Evolutionary conservation across 306 rosid species (phyloP), one percentile per base, ranked within the genome.

Genomic region (Phaseolus lunatus): DNA sequence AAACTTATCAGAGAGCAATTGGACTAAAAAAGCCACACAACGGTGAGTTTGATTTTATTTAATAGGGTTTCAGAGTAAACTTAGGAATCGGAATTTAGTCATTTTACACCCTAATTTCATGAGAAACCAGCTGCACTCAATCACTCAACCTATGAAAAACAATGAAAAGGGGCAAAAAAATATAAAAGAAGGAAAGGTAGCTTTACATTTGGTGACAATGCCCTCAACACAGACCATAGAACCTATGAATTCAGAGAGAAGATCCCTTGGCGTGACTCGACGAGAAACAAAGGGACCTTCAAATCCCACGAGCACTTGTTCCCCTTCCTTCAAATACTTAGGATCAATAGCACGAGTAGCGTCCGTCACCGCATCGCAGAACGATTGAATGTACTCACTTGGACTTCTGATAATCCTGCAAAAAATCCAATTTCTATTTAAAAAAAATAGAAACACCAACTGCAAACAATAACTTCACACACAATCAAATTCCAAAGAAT

Each of bases 191-290:
- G 31, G 45, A 7, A 31, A 15, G 4, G 20, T 18, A 49, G 13
- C 12, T 37, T 31, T 95, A 95, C 99, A 95, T 88, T 95, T 95
- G 75, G 97, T 95, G 81, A 95, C 84, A 62, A 95, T 95, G 69
- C 97, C 99, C 71, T 93, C 97, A 9, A 95, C 94, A 33, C 97
- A 95, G 73, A 95, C 99, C 99, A 95, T 86, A 65, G 97, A 89
- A 50, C 99, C 97, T 47, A 95, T 95, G 85, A 90, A 95, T 59
- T 87, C 88, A 69, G 99, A 89, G 3, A 95, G 91, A 65, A 95
- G 91, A 0, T 92, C 99, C 69, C 99, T 86, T 0, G 99, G 99
- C 4, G 97, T 90, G 82, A 95, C 90, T 0, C 96, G 87, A 3
- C 97, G 97, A 24, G 99, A 92, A 75, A 90, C 99, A 49, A 95